Evolutionary conservation across 2,329 filamentous ascomycete genomes (phyloP).

Genomic region (Pseudovirgaria hyperparasitica): DNA sequence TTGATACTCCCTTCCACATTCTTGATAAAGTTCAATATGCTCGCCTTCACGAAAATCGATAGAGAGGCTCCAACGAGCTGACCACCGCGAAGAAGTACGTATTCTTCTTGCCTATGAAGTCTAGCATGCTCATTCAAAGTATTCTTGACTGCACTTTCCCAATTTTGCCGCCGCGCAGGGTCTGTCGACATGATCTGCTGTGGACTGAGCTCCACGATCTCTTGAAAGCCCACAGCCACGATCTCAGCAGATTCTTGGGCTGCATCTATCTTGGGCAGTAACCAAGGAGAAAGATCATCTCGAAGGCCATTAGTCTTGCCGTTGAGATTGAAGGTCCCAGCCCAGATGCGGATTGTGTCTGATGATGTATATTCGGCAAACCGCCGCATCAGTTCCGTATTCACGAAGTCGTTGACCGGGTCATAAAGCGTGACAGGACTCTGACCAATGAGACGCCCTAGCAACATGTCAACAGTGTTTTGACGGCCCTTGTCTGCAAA

Average conservation of each 20-base stretch:
- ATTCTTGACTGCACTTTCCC: slow-evolving; percentile 70
- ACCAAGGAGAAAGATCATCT: slow-evolving; percentile 73
- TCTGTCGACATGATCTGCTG: slow-evolving; percentile 99
- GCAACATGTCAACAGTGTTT: slow-evolving; percentile 84
- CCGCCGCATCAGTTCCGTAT: slow-evolving; percentile 57
- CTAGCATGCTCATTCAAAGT: slow-evolving; percentile 64
- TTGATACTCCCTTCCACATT: slow-evolving; percentile 95
- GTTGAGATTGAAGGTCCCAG: slow-evolving; percentile 92
- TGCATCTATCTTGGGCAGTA: slow-evolving; percentile 53
- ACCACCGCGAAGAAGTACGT: slow-evolving; percentile 80
- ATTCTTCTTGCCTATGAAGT: slow-evolving; percentile 55
- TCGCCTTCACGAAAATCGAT: slow-evolving; percentile 78
- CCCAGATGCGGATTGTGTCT: slow-evolving; percentile 64
- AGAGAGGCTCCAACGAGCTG: slow-evolving; percentile 90
- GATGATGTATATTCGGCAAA: slow-evolving; percentile 61
- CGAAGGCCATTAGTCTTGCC: slow-evolving; percentile 67
- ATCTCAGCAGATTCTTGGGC: slow-evolving; percentile 63
- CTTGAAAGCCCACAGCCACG: slow-evolving; percentile 85
- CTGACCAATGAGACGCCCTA: slow-evolving; percentile 77
- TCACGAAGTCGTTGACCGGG: slow-evolving; percentile 85
- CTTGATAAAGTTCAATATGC: slow-evolving; percentile 69
- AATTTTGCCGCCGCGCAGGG: slow-evolving; percentile 67
- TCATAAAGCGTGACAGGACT: slow-evolving; percentile 76
- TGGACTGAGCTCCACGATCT: slow-evolving; percentile 94
- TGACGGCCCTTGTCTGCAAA: slow-evolving; percentile 89